A percentile compares a stretch with the other conserved stretches of the same genome.
These are phyloP conservation scores for Elaeis oleifera DNA, from an alignment of 202 grass and related monocot genomes.

Conservation along the genomic window DNA sequence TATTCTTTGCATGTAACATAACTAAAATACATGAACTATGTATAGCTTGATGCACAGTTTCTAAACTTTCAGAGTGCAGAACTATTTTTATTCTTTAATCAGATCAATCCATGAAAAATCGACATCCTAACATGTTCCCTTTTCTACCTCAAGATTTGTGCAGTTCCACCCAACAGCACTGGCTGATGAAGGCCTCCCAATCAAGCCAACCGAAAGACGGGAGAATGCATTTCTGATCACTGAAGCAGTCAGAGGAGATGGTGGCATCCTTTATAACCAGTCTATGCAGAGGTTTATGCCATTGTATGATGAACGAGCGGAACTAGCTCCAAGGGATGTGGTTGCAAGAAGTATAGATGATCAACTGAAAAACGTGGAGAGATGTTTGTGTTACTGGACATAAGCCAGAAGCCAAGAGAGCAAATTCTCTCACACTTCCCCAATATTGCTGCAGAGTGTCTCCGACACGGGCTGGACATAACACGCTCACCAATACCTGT, in stretches of 20 bases:
- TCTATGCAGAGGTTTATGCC: constrained; percentile 93
- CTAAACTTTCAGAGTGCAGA: no score
- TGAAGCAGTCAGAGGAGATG: constrained; percentile 87
- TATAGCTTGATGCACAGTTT: no score
- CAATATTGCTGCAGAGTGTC: constrained; percentile 81
- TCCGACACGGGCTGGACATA: constrained; percentile 63
- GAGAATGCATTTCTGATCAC: constrained; percentile 97
- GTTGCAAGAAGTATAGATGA: constrained; percentile 93
- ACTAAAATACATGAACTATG: no score
- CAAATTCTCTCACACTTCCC: constrained; percentile 79
- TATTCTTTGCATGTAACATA: no score
- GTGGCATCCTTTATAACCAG: constrained; percentile 83
- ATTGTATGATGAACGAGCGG: constrained; percentile 64
- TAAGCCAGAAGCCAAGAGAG: constrained; percentile 72
- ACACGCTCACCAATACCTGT: constrained; percentile 62
- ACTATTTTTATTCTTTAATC: no score
- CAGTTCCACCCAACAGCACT: constrained; percentile 96
- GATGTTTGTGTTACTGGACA: constrained; percentile 73
- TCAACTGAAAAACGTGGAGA: constrained; percentile 84
- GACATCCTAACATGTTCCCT: background rate
- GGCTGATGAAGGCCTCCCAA: constrained; percentile 72
- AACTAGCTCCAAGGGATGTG: constrained; percentile 77
- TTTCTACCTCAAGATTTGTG: constrained; percentile 49
- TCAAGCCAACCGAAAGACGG: constrained; percentile 53
- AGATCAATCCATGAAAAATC: no score